Base-by-base conservation (phyloP, 2,329 filamentous ascomycete genomes). In the Fragosphaeria purpurea region DNA sequence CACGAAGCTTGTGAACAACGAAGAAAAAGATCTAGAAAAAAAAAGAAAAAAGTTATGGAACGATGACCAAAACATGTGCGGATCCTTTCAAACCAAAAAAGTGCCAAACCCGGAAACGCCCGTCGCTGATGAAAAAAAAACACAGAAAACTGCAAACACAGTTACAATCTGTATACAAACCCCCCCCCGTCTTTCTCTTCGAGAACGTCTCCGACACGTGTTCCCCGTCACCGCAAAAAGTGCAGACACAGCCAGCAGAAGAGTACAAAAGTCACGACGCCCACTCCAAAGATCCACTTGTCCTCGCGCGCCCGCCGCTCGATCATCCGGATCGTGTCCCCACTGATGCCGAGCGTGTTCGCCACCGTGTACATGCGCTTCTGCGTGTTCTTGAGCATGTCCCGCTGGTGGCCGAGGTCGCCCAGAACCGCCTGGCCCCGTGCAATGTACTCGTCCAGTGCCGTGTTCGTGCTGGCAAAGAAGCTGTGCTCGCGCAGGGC, bases 241-340 rank as follows among this genome's bases (percentile, higher is more conserved):
- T 90, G 86, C 63, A 98, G 64, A 50, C 95, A 89, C 56, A 93
- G 70, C 82, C 88, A 97, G 67, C 91, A 95, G 64, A 98, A 98
- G 39, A 79, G 63, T 61, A 97, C 86, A 67, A 98, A 98, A 38
- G 93, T 68, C 5, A 94, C 68, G 3, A 91, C 88, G 0, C 93
- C 89, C 0, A 73, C 85, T 76, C 86, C 86, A 66, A 98, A 98
- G 38, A 98, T 95, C 89, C 90, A 97, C 70, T 96, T 97, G 66
- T 98, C 93, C 72, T 97, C 86, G 66, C 82, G 86, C 47, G 93
- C 89, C 55, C 93, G 76, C 59, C 93, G 72, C 70, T 97, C 91
- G 41, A 98, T 85, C 88, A 93, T 97, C 44, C 93, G 82, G 57
- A 98, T 98, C 2, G 93, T 98, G 65, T 97, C 91, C 22, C 91